These are phyloP conservation scores for Magnusiomyces paraingens DNA, from an alignment of 1,139 yeast genomes.

Conservation along the genomic window DNA sequence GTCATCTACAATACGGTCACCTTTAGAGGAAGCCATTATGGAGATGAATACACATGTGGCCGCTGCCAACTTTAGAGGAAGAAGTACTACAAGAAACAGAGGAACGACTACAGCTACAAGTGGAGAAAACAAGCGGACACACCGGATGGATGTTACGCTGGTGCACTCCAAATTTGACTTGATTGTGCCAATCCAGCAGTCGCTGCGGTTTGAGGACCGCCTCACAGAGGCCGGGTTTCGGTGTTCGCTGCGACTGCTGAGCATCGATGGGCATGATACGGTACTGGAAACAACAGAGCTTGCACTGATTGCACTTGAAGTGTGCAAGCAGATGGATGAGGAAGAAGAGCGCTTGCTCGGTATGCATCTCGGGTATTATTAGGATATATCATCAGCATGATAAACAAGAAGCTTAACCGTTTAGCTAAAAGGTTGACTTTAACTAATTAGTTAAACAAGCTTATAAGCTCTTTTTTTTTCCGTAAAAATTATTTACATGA, in stretches of 20 bases:
- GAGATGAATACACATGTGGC: background rate
- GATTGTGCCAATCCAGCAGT: slow-evolving; percentile 19
- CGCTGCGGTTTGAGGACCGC: slow-evolving; percentile 18
- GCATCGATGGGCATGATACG: slow-evolving; percentile 19
- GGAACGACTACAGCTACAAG: too few species aligned
- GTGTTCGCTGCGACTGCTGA: slow-evolving; percentile 16
- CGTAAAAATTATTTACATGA: too few species aligned
- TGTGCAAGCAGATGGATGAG: slow-evolving; percentile 17
- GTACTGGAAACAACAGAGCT: slow-evolving; percentile 20
- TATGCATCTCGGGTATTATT: too few species aligned
- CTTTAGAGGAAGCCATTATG: background rate
- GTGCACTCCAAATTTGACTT: slow-evolving; percentile 20
- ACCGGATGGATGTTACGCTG: slow-evolving; percentile 16
- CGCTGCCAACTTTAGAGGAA: background rate
- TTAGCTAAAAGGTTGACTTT: too few species aligned
- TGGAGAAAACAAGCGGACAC: slow-evolving; percentile 9
- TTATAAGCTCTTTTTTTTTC: too few species aligned
- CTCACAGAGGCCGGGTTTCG: slow-evolving; percentile 17
- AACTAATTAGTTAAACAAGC: too few species aligned
- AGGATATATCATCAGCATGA: too few species aligned
- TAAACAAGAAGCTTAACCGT: too few species aligned
- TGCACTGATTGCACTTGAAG: slow-evolving; percentile 15
- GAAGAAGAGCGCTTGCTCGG: background rate
- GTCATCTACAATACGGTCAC: background rate
- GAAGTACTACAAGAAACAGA: background rate